Evolutionary conservation across 768 basidiomycete species (phyloP), one percentile per base, ranked within the genome.

Genomic region (Coprinopsis cinerea): DNA sequence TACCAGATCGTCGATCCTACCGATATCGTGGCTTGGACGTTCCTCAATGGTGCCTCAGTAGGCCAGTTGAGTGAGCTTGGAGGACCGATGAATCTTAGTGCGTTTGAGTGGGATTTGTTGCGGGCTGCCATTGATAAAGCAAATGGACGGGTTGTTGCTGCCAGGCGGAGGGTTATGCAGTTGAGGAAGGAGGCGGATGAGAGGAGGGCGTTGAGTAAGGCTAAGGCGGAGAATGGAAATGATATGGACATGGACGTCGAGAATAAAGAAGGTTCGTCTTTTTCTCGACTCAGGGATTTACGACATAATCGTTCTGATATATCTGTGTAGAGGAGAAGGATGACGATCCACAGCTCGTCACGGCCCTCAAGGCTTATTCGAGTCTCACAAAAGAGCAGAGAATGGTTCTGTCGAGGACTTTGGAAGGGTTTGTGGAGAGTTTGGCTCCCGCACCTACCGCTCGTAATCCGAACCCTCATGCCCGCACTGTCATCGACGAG

Each of bases 1-100:
- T 99, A 99, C 67, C 93, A 96, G 62, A 89, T 98, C 49, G 86
- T 98, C 34, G 93, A 97, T 58, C 92, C 94, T 0, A 82, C 83
- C 14, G 94, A 99, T 56, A 86, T 98, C 7, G 85, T 96, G 47
- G 71, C 70, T 2, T 95, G 89, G 87, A 80, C 85, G 15, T 95
- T 97, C 65, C 62, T 69, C 44, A 76, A 80, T 37, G 77, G 78
- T 17, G 72, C 72, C 7, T 68, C 67, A 22, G 65, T 71, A 40
- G 70, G 64, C 23, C 63, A 67, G 20, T 58, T 70, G 37, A 66
- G 65, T 28, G 72, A 70, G 37, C 45, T 67, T 42, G 67, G 64
- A 25, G 68, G 67, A 2, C 66, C 72, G 20, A 55, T 67, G 55
- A 75, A 68, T 26, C 60, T 85, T 34, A 76, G 72, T 44, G 72